Evolutionary conservation across 306 rosid species (phyloP), one percentile per base, ranked within the genome.

Genomic region (Sphenostylis stenocarpa): DNA sequence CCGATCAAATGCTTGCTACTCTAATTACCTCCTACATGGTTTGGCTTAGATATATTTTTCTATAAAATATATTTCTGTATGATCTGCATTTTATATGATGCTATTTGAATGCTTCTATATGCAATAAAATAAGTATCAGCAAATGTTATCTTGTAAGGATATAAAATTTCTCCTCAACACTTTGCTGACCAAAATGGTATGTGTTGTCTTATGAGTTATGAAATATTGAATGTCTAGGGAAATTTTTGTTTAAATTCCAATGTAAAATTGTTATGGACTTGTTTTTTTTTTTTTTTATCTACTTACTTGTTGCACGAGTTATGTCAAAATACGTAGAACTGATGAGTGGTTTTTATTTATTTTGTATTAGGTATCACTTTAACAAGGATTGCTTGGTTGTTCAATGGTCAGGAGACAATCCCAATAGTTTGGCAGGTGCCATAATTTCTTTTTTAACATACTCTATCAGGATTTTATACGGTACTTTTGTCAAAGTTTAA

Each of bases 371-470:
- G 85, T 90, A 80, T 73, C 57, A 73, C 76, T 95, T 95, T 80
- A 88, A 86, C 87, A 86, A 85, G 80, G 72, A 89, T 69, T 95
- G 99, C 83, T 74, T 88, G 85, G 89, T 86, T 70, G 82, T 92
- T 87, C 95, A 89, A 67, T 92, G 99, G 97, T 92, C 99, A 49
- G 99, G 99, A 79, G 99, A 95, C 87, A 95, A 95, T 78, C 99
- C 97, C 48, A 95, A 95, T 82, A 95, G 99, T 82, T 79, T 95
- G 5, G 99, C 97, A 89, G 99, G 99, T 95, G 64, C 84, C 53
- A 49, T 20, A 43, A 39, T 67, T 78, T 83, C 51, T 79, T 76
- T 72, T 16, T 29, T 48, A 61, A 39, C 65, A 61, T 74, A 45
- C 61, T 17, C 72, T 72, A 11, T 19, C 23, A n/a, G n/a, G n/a